Evolutionary conservation across 768 basidiomycete species (phyloP).

Genomic region (Auricularia cornea): DNA sequence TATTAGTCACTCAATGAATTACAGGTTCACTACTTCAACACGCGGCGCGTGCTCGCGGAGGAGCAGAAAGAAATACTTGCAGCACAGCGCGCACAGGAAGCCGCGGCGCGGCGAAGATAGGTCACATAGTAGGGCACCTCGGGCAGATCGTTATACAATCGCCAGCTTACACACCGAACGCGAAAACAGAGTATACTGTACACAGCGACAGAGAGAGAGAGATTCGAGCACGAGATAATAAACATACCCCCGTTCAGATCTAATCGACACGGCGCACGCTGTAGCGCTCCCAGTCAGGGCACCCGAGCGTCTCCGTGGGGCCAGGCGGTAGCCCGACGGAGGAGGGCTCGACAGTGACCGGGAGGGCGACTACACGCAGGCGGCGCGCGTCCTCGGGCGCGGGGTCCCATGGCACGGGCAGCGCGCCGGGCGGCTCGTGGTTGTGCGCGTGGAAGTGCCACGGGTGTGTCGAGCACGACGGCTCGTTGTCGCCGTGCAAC

Average conservation of each 20-base stretch:
- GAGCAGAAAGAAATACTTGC: constrained; percentile 67
- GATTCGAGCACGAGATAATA: too few species aligned
- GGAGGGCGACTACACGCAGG: constrained; percentile 27
- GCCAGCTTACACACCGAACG: too few species aligned
- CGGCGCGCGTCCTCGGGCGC: constrained; percentile 16
- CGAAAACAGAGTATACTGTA: too few species aligned
- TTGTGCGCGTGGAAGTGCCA: constrained; percentile 28
- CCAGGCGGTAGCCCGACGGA: constrained; percentile 16
- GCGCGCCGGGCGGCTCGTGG: constrained; percentile 24
- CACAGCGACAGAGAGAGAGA: too few species aligned
- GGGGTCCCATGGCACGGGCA: constrained; percentile 5
- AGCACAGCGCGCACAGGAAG: constrained; percentile 13
- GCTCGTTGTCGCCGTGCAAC: constrained; percentile 1
- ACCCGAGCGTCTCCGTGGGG: constrained; percentile 35
- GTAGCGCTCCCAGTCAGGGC: constrained; percentile 63
- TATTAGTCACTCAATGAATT: not conserved
- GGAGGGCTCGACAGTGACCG: constrained; percentile 16
- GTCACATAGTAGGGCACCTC: not conserved
- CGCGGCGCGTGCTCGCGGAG: constrained; percentile 73
- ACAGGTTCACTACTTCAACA: constrained; percentile 93
- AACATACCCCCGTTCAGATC: too few species aligned
- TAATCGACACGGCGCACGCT: not conserved
- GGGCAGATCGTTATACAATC: too few species aligned
- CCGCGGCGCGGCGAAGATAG: not conserved
- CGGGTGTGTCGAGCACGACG: not conserved